Evolutionary conservation across 1,139 yeast species (phyloP).

Genomic region (Ogataea hybrid): DNA sequence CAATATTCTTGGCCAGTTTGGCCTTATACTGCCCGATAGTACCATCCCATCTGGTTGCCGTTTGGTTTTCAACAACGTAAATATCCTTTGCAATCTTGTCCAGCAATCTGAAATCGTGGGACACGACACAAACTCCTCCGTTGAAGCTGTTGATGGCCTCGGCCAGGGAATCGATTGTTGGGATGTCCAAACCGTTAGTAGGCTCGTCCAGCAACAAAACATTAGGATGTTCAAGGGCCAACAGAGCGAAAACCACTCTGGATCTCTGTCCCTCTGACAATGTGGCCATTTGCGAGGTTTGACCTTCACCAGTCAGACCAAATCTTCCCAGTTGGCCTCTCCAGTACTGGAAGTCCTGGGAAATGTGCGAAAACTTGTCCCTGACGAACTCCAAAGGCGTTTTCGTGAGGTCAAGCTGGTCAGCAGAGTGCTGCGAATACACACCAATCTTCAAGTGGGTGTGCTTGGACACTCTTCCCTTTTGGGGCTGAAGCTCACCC

Average conservation of each 20-base stretch:
- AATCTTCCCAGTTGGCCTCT: constrained; percentile 97
- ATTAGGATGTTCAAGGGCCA: constrained; percentile 94
- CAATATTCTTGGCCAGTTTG: constrained; percentile 86
- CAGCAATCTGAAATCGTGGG: constrained; percentile 98
- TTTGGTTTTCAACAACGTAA: constrained; percentile 90
- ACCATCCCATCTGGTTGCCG: constrained; percentile 97
- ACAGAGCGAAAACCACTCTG: constrained; percentile 94
- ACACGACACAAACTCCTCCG: constrained; percentile 98
- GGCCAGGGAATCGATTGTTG: constrained; percentile 96
- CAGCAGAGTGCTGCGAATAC: constrained; percentile 98
- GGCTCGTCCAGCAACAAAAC: constrained; percentile 97
- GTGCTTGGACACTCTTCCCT: constrained; percentile 95
- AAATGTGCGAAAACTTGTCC: constrained; percentile 81
- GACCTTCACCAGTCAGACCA: constrained; percentile 98
- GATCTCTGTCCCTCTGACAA: constrained; percentile 99
- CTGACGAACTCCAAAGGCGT: constrained; percentile 96
- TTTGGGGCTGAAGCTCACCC: constrained; percentile 84
- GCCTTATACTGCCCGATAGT: constrained; percentile 88
- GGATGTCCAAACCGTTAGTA: constrained; percentile 98
- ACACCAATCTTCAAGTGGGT: constrained; percentile 98
- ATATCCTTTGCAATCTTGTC: constrained; percentile 98
- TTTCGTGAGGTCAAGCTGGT: constrained; percentile 93
- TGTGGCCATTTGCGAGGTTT: constrained; percentile 98
- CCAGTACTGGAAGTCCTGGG: constrained; percentile 99
- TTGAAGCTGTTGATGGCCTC: constrained; percentile 91